Percentiles rank a stretch among this genome's conserved stretches.
phyloP scores from a whole-genome alignment of 2,329 filamentous ascomycete genomes.

The Lasiodiplodia sp. region DNA sequence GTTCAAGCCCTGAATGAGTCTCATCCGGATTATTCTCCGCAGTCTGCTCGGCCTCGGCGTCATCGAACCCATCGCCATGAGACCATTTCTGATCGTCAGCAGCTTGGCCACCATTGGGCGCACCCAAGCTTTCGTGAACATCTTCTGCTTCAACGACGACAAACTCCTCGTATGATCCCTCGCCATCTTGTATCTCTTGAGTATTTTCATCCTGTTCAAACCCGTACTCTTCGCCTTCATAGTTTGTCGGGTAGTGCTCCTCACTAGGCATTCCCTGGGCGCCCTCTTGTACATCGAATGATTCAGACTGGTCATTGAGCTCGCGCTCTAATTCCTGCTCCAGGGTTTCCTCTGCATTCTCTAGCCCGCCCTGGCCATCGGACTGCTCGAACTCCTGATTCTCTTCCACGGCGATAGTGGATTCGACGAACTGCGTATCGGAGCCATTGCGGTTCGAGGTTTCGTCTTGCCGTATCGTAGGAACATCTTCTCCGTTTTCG shows the following conservation, averaged over 20 bases:
- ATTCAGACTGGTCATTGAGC: conserved; percentile 1
- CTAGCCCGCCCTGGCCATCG: neutral
- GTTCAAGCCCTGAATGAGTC: conserved; percentile 26
- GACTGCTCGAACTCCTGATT: neutral
- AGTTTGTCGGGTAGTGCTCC: neutral
- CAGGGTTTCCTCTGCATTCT: conserved; percentile 5
- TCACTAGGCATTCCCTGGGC: neutral
- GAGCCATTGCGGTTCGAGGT: neutral
- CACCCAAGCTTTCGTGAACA: conserved; percentile 1
- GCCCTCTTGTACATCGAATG: conserved; percentile 1
- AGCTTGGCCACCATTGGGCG: neutral
- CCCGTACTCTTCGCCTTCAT: conserved; percentile 11
- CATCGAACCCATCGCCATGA: conserved; percentile 21
- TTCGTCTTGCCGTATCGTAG: neutral
- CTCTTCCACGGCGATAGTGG: neutral
- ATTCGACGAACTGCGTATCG: neutral
- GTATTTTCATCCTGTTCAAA: conserved; percentile 6
- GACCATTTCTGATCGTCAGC: neutral
- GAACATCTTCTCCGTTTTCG: neutral
- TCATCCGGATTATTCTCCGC: conserved; percentile 28
- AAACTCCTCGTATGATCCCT: conserved; percentile 10
- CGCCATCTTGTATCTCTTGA: conserved; percentile 8
- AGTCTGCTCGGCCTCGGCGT: conserved; percentile 21
- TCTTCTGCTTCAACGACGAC: conserved; percentile 22
- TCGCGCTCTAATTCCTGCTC: conserved; percentile 22